Evolutionary conservation across 106 monocot genomes (phyloP).

Genomic region (Xerophyta viscosa): DNA sequence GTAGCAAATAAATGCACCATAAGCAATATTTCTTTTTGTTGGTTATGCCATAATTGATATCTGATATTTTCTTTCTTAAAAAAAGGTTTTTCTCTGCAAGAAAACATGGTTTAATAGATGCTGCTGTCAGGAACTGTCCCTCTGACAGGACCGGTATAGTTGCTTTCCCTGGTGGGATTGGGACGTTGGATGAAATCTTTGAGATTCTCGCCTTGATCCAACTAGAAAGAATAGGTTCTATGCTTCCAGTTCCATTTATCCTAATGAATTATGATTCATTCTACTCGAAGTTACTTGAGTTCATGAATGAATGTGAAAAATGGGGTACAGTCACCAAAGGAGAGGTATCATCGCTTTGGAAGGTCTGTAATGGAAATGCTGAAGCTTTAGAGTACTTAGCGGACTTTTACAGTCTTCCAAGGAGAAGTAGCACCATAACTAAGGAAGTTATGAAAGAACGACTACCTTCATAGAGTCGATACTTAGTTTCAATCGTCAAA

Average conservation of each 20-base stretch:
- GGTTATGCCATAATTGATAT: not conserved
- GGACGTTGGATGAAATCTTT: constrained; percentile 85
- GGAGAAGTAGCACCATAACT: not conserved
- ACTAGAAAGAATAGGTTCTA: constrained; percentile 71
- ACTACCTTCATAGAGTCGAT: too few species aligned
- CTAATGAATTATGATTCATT: constrained; percentile 86
- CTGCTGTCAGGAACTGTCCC: constrained; percentile 51
- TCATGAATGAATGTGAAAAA: constrained; percentile 62
- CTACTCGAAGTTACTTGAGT: constrained; percentile 76
- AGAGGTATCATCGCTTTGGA: constrained; percentile 72
- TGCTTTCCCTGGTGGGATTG: constrained; percentile 87
- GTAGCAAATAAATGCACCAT: too few species aligned
- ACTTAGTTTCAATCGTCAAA: too few species aligned
- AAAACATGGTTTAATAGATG: constrained; percentile 90
- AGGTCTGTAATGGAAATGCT: constrained; percentile 57
- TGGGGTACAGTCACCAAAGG: constrained; percentile 63
- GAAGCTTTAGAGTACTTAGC: constrained; percentile 79
- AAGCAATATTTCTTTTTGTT: too few species aligned
- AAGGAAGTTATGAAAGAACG: too few species aligned
- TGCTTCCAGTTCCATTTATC: constrained; percentile 69
- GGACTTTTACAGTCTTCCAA: constrained; percentile 44
- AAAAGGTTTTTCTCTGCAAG: constrained; percentile 88
- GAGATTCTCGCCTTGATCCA: constrained; percentile 87
- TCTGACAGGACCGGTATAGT: constrained; percentile 69
- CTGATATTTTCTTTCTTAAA: too few species aligned